A percentile compares a stretch with the other conserved stretches of the same genome.
Evolutionary conservation across 2,329 filamentous ascomycete genomes (phyloP).

Genomic region (Beauveria scarabaeidicola): DNA sequence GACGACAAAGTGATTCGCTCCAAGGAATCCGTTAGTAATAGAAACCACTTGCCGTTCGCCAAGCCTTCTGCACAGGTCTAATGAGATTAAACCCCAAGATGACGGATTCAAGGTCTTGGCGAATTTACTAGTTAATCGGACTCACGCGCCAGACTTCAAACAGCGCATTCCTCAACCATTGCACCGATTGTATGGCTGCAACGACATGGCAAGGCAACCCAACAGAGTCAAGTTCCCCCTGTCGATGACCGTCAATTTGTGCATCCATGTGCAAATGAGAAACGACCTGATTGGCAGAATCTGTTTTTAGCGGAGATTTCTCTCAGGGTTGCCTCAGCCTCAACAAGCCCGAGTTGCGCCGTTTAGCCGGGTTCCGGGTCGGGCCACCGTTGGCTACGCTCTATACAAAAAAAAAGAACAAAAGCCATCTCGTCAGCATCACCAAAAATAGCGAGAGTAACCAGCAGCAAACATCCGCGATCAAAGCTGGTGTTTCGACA

Average conservation of each 20-base stretch:
- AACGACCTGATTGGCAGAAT: neutral
- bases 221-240: too few species aligned
- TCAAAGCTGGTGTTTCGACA: neutral
- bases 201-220: neutral
- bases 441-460: neutral
- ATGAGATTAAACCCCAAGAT: too few species aligned
- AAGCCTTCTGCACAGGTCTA: too few species aligned
- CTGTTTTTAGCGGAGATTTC: neutral
- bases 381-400: neutral
- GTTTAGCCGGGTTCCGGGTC: constrained; percentile 4
- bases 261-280: neutral
- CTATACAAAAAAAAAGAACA: neutral
- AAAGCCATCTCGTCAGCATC: too few species aligned
- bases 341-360: neutral
- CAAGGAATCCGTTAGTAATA: neutral
- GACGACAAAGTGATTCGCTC: neutral
- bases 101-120: too few species aligned
- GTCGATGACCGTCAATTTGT: neutral
- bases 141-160: too few species aligned
- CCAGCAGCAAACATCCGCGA: neutral
- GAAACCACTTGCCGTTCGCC: neutral
- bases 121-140: too few species aligned
- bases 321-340: neutral
- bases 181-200: neutral
- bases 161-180: too few species aligned